These are phyloP conservation scores for Phytopythium litorale DNA, from an alignment of 352 stramenopile genomes.

Conservation along the genomic window DNA sequence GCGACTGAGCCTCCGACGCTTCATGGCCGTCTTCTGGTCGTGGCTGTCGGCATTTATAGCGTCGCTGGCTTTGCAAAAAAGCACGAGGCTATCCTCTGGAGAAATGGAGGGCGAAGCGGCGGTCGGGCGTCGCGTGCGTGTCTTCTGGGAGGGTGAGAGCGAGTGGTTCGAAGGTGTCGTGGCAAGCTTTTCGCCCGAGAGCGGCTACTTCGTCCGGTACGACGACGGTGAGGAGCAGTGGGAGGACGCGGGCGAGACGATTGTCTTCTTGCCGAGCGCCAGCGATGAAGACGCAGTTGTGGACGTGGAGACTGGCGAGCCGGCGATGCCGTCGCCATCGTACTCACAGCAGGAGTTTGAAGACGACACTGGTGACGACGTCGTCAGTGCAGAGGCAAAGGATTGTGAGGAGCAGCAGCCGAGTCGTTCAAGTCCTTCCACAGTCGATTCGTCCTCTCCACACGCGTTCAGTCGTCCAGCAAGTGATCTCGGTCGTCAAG, in stretches of 20 bases:
- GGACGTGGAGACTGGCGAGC: conserved; percentile 9
- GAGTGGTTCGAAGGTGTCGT: conserved; percentile 70
- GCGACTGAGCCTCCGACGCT: neutral
- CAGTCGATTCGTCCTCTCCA: neutral
- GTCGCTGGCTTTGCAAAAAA: neutral
- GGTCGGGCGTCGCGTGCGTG: conserved; percentile 47
- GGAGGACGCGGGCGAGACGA: conserved; percentile 31
- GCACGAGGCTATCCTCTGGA: no score
- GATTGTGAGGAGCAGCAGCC: conserved; percentile 2
- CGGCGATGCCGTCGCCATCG: conserved; percentile 10
- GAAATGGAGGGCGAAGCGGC: conserved; percentile 7
- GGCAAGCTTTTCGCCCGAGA: conserved; percentile 17
- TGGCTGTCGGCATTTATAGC: neutral
- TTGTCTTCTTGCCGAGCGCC: neutral
- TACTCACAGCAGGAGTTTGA: conserved; percentile 21
- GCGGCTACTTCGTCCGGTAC: conserved; percentile 63
- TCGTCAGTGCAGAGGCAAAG: neutral
- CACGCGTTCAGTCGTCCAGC: neutral
- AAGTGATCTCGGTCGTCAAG: neutral
- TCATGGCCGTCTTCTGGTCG: neutral
- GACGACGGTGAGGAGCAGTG: conserved; percentile 77
- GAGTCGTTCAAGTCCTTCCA: neutral
- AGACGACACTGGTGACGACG: conserved; percentile 12
- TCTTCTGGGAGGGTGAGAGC: conserved; percentile 66
- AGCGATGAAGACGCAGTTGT: conserved; percentile 1